Evolutionary conservation across 176 grass and related monocot species (phyloP).

Genomic region (Stipa capillata): DNA sequence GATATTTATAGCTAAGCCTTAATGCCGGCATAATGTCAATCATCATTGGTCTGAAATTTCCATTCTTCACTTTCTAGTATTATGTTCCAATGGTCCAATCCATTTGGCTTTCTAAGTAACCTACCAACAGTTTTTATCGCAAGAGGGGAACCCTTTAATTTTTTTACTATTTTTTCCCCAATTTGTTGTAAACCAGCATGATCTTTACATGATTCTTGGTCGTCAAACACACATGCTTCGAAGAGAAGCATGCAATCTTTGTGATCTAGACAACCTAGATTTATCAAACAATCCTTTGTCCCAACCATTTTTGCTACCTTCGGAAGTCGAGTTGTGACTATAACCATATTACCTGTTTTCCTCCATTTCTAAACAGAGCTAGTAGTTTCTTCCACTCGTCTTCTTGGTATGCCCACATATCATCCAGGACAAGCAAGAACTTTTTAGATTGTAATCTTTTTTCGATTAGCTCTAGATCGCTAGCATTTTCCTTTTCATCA

Average conservation of each 20-base stretch:
- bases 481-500: neutral
- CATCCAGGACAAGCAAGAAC: neutral
- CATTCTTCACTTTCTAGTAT: constrained; percentile 9
- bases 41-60: neutral
- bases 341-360: neutral
- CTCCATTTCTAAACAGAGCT: neutral
- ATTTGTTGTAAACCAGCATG: neutral
- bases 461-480: neutral
- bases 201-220: neutral
- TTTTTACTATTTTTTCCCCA: neutral
- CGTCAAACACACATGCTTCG: neutral
- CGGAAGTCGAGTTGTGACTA: neutral
- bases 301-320: neutral
- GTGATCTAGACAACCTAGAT: neutral
- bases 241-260: neutral
- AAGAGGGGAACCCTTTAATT: constrained; percentile 1
- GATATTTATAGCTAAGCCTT: constrained; percentile 22
- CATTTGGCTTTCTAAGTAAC: neutral
- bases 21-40: constrained; percentile 36
- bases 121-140: constrained; percentile 6
- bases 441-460: neutral
- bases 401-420: neutral
- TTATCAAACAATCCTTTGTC: neutral
- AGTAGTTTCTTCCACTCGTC: neutral
- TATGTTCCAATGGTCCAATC: neutral